Evolutionary conservation across 495 filamentous ascomycete species (phyloP).

Genomic region (Aspergillus campestris): DNA sequence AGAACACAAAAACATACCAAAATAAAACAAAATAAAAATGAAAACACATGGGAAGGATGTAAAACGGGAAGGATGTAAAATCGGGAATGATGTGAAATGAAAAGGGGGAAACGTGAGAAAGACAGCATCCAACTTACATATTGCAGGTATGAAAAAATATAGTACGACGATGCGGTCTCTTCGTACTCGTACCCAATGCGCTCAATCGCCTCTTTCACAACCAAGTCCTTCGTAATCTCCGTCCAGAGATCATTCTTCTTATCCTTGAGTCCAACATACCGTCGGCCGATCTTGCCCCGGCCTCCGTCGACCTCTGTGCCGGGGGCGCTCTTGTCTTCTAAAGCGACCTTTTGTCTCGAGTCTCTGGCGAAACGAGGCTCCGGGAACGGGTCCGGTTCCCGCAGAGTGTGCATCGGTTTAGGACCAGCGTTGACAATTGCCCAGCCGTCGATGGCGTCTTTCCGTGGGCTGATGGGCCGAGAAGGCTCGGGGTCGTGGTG

Average conservation of each 20-base stretch:
- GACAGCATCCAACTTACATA: constrained; percentile 53
- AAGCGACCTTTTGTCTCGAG: constrained; percentile 3
- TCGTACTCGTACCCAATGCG: constrained; percentile 80
- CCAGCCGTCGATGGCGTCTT: constrained; percentile 6
- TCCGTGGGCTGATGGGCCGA: background rate
- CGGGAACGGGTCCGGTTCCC: background rate
- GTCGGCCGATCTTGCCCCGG: constrained; percentile 29
- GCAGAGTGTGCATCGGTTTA: background rate
- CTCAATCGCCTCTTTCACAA: constrained; percentile 81
- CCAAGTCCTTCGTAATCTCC: constrained; percentile 91
- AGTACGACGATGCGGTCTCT: constrained; percentile 83
- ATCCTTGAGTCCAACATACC: constrained; percentile 32
- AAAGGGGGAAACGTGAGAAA: no score
- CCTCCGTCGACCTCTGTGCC: constrained; percentile 17
- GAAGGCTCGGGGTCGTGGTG: no score
- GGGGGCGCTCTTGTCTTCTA: constrained; percentile 4
- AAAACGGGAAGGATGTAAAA: background rate
- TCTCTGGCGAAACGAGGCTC: background rate
- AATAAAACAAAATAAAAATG: no score
- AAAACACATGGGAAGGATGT: background rate
- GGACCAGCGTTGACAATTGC: constrained; percentile 9
- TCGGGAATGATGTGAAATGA: background rate
- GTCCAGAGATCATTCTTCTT: constrained; percentile 76
- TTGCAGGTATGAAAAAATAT: constrained; percentile 82
- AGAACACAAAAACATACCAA: no score